Evolutionary conservation across 2,329 filamentous ascomycete species (phyloP).

Genomic region (Penicillium sp.): DNA sequence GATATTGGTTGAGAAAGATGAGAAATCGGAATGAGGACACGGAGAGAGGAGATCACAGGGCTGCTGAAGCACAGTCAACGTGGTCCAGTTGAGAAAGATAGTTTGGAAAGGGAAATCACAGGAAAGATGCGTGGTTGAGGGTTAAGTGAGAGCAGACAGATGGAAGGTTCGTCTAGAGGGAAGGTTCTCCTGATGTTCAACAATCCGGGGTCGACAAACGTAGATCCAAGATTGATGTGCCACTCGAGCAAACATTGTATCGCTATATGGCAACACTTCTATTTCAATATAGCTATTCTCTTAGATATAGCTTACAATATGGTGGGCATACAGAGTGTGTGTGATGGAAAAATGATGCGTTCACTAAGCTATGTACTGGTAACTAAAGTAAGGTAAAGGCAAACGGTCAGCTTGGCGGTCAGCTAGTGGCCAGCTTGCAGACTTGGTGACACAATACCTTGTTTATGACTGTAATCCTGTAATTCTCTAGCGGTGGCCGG

Average conservation of each 20-base stretch:
- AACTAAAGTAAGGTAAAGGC: too few species aligned
- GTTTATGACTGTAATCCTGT: too few species aligned
- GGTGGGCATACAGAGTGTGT: too few species aligned
- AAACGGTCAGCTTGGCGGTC: too few species aligned
- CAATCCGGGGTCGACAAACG: neutral
- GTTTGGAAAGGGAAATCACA: neutral
- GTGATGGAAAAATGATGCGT: too few species aligned
- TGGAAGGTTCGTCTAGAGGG: neutral
- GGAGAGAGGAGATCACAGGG: too few species aligned
- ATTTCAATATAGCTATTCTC: neutral
- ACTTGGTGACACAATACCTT: too few species aligned
- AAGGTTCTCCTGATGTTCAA: neutral
- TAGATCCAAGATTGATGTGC: neutral
- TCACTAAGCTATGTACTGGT: too few species aligned
- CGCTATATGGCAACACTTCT: neutral
- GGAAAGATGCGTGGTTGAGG: neutral
- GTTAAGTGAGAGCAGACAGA: neutral
- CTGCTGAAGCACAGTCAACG: too few species aligned
- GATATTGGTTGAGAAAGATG: neutral
- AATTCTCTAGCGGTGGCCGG: too few species aligned
- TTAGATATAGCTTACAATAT: neutral
- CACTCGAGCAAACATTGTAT: neutral
- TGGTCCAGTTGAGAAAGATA: too few species aligned
- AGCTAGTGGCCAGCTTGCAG: too few species aligned
- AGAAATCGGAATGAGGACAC: neutral